Evolutionary conservation across 202 grass and related monocot genomes (phyloP), one percentile per base, ranked within the genome.

Genomic region (Tripidium arundinaceum): DNA sequence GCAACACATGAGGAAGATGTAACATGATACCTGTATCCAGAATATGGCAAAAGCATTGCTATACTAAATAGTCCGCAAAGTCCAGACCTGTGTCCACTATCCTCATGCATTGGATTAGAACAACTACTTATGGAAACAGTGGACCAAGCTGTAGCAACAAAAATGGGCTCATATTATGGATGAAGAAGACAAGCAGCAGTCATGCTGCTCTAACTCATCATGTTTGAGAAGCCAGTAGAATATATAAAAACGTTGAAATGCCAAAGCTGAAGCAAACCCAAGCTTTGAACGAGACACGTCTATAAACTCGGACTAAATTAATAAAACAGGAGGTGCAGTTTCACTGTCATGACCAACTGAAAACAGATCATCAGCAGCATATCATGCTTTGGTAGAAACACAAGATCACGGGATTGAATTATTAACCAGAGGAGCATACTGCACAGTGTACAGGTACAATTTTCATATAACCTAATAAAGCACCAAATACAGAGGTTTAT

Each of bases 361-460:
- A 77, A 31, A 38, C 7, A 28, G 9, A 26, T 42, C 39, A 57
- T 10, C 68, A 70, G 31, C 21, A 82, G 29, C 19, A 74, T 25
- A 28, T 15, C 70, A 68, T 67, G 33, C 55, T 72, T 52, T 9
- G 45, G 13, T 15, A 71, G 16, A 85, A 38, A 84, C 47, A 25
- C 39, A 31, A 74, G 62, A 49, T 8, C 26, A 65, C 1, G 3
- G n/a, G 36, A 38, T 43, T 74, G 36, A 13, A 68, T 79, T 55
- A 74, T 74, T 78, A 73, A 83, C 60, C 25, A 78, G 36, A 62
- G 78, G 45, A 43, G 16, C 69, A 59, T 54, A 65, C 4, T 14
- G 26, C 47, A 79, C 43, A 57, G 42, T 14, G 26, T 58, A 83
- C 43, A 45, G 54, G 61, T 88, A 74, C 78, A 82, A 37, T 24